Evolutionary conservation across 164 flowering plant genomes (phyloP).

Genomic region (Taxillus chinensis): DNA sequence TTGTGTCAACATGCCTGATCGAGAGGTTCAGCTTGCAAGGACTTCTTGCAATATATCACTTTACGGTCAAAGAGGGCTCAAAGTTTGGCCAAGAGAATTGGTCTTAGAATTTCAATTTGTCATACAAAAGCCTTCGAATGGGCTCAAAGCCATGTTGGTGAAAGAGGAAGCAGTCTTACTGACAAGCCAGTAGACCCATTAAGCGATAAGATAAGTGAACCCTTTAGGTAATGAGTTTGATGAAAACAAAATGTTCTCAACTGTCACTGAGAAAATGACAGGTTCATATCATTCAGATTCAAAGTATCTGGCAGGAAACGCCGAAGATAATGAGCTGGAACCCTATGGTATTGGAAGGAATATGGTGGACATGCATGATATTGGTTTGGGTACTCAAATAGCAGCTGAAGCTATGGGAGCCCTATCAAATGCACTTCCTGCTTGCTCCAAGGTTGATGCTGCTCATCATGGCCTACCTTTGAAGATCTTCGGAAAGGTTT

Average conservation of each 20-base stretch:
- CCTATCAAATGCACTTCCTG: constrained; percentile 1
- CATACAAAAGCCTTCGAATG: not conserved
- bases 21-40: not conserved
- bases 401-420: constrained; percentile 6
- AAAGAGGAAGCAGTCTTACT: not conserved
- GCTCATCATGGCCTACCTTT: not conserved
- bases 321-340: not conserved
- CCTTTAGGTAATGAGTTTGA: not conserved
- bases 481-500: not conserved
- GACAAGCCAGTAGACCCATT: not conserved
- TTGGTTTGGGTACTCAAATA: constrained; percentile 1
- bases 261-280: not conserved
- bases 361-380: not conserved
- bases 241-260: not conserved
- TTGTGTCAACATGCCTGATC: not conserved
- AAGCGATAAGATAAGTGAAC: not conserved
- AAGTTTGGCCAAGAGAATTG: not conserved
- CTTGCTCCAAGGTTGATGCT: not conserved
- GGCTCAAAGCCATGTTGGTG: not conserved
- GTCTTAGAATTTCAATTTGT: not conserved
- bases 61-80: not conserved
- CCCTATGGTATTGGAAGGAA: not conserved
- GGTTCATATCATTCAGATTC: not conserved
- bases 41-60: not conserved
- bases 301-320: not conserved